Evolutionary conservation across 129 eudicot species (phyloP).

Genomic region (Artemisia tridentata): DNA sequence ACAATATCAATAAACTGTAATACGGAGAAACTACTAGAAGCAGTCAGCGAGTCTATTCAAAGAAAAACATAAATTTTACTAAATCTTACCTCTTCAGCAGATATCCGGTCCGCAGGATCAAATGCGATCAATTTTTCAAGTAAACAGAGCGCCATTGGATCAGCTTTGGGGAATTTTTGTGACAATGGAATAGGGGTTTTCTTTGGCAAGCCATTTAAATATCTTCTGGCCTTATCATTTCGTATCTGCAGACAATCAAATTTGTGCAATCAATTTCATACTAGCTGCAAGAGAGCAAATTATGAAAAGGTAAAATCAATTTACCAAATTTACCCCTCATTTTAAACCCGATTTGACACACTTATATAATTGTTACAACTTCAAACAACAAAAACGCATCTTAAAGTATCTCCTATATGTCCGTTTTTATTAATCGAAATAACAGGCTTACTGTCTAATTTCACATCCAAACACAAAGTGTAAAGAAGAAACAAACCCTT

Average conservation of each 20-base stretch:
- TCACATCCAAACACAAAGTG: too few relatives aligned
- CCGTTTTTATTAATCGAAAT: too few relatives aligned
- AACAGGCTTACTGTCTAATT: too few relatives aligned
- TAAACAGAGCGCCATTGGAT: slow-evolving; percentile 80
- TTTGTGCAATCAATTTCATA: too few relatives aligned
- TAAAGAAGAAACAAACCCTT: slow-evolving; percentile 49
- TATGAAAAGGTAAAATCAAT: too few relatives aligned
- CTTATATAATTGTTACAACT: too few relatives aligned
- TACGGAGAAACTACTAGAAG: neutral
- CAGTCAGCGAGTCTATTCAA: neutral
- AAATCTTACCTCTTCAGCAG: slow-evolving; percentile 83
- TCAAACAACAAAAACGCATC: too few relatives aligned
- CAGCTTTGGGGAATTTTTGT: slow-evolving; percentile 70
- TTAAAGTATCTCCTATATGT: too few relatives aligned
- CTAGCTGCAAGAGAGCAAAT: too few relatives aligned
- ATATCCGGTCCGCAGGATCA: slow-evolving; percentile 80
- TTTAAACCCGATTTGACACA: too few relatives aligned
- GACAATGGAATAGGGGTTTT: slow-evolving; percentile 67
- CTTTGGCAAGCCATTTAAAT: slow-evolving; percentile 59
- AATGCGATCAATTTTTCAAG: slow-evolving; percentile 82
- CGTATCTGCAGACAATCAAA: slow-evolving; percentile 57
- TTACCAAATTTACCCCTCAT: too few relatives aligned
- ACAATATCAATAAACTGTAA: slow-evolving; percentile 32
- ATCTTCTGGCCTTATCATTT: slow-evolving; percentile 92
- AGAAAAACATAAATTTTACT: slow-evolving; percentile 29